Percentiles rank a stretch among this genome's conserved stretches.
Conservation (phyloP, 805 yeast species). For the Saturnispora diversa region DNA sequence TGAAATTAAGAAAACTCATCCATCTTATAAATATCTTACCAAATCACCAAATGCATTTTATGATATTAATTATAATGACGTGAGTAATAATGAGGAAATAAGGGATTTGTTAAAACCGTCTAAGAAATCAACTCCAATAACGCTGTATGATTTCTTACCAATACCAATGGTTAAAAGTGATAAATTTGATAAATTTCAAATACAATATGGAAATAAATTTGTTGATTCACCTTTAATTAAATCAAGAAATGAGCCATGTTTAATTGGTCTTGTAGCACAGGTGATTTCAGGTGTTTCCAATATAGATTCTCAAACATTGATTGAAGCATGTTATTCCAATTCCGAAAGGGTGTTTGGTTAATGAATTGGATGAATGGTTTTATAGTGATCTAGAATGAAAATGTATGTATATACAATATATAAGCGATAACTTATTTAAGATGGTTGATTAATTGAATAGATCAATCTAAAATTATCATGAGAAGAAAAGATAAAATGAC, state of each 20-base stretch:
- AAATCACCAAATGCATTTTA: constrained; percentile 50
- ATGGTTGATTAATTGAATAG: too few relatives aligned
- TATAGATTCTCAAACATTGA: constrained; percentile 36
- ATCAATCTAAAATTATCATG: too few relatives aligned
- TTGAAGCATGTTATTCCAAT: constrained; percentile 45
- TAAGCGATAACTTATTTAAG: too few relatives aligned
- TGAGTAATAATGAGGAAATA: constrained; percentile 9
- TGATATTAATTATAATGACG: constrained; percentile 31
- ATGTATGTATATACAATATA: too few relatives aligned
- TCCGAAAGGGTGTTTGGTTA: constrained; percentile 38
- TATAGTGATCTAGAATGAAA: too few relatives aligned
- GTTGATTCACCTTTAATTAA: constrained; percentile 48
- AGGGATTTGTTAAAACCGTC: constrained; percentile 4
- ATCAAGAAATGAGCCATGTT: constrained; percentile 89
- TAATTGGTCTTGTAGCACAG: constrained; percentile 71
- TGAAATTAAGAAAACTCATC: constrained; percentile 79
- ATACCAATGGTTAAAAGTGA: constrained; percentile 62
- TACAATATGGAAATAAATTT: constrained; percentile 23
- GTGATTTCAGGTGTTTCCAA: constrained; percentile 47
- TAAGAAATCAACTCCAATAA: constrained; percentile 16
- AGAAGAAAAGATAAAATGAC: too few relatives aligned
- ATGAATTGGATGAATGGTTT: too few relatives aligned
- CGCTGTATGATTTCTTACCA: constrained; percentile 47
- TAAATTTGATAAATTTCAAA: constrained; percentile 25
- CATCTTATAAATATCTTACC: constrained; percentile 52